A percentile compares a stretch with the other conserved stretches of the same genome.
phyloP scores from a whole-genome alignment of 202 grass and related monocot genomes.

The Setaria italica region DNA sequence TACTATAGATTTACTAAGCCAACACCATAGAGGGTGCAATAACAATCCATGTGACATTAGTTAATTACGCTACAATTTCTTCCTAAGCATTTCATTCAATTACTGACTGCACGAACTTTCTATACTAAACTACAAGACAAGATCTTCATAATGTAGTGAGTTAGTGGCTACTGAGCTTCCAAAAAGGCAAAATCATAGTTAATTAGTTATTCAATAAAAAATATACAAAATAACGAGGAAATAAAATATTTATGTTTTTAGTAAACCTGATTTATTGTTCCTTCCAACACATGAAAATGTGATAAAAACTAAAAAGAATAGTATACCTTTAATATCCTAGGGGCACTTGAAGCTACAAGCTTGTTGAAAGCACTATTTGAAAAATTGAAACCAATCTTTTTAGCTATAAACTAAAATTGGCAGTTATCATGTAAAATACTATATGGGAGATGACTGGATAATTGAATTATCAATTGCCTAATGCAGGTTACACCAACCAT shows the following conservation, averaged over 20 bases:
- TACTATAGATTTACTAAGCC: neutral
- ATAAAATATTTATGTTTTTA: slow-evolving; percentile 3
- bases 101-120: neutral
- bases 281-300: neutral
- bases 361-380: slow-evolving; percentile 16
- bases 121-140: slow-evolving; percentile 1
- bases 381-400: slow-evolving; percentile 10
- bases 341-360: neutral
- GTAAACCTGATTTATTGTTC: neutral
- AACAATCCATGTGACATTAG: neutral
- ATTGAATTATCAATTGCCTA: neutral
- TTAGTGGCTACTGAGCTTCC: neutral
- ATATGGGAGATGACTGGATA: slow-evolving; percentile 22
- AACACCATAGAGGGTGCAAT: neutral
- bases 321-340: neutral
- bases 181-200: neutral
- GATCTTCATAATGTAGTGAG: neutral
- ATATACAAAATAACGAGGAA: neutral
- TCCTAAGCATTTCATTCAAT: slow-evolving; percentile 2
- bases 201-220: slow-evolving; percentile 9
- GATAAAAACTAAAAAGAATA: neutral
- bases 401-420: neutral
- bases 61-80: neutral
- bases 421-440: neutral
- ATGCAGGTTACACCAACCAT: slow-evolving; percentile 27